A percentile compares a stretch with the other conserved stretches of the same genome.
phyloP scores from a whole-genome alignment of 768 basidiomycete species.

The Multifurca ochricompacta region DNA sequence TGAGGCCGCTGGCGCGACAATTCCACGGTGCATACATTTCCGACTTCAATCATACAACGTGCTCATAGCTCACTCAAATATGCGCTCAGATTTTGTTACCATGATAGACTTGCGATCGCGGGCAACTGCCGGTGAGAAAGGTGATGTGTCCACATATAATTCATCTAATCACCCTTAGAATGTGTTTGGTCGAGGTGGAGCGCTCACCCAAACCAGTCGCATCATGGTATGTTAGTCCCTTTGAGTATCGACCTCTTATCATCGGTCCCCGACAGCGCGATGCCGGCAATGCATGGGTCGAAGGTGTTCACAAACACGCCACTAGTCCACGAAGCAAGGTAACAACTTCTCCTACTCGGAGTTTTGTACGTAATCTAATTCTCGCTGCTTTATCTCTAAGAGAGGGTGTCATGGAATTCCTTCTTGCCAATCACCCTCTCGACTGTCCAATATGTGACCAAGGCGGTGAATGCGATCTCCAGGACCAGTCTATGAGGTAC shows the following conservation, averaged over 20 bases:
- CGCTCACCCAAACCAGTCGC: constrained; percentile 92
- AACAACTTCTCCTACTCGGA: not conserved
- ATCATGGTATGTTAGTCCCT: constrained; percentile 56
- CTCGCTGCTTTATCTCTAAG: constrained; percentile 30
- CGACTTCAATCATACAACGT: not conserved
- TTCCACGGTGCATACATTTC: constrained; percentile 54
- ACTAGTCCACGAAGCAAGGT: constrained; percentile 83
- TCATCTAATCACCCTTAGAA: constrained; percentile 38
- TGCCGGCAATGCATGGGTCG: constrained; percentile 93
- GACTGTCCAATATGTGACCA: constrained; percentile 99
- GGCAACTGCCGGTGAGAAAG: constrained; percentile 85
- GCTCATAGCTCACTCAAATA: not conserved
- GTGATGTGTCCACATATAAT: not conserved
- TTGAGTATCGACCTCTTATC: not conserved
- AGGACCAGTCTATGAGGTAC: constrained; percentile 99
- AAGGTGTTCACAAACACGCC: constrained; percentile 94
- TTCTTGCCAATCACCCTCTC: constrained; percentile 94
- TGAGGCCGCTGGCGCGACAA: constrained; percentile 76
- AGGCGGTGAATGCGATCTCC: constrained; percentile 97
- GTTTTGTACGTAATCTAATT: constrained; percentile 19
- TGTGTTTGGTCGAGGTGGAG: constrained; percentile 98
- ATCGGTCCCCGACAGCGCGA: constrained; percentile 50
- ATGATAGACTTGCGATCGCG: constrained; percentile 93
- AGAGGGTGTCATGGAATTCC: constrained; percentile 98
- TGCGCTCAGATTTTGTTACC: constrained; percentile 63